Evolutionary conservation across 1,284 basidiomycete species (phyloP), one percentile per base, ranked within the genome.

Genomic region (Leccinum pachyderme): DNA sequence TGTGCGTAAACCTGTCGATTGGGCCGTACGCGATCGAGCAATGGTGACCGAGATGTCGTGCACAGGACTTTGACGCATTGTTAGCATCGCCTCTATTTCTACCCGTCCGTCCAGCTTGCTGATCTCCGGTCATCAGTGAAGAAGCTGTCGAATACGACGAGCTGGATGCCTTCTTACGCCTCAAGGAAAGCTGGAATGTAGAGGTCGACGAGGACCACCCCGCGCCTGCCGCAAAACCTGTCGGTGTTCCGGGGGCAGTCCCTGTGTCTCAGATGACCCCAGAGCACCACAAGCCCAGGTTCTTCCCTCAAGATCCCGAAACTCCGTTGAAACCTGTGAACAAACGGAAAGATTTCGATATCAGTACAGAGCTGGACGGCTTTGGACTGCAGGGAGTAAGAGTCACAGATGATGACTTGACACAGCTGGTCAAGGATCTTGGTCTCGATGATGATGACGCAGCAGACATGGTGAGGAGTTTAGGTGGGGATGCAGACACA

Each of bases 191-290:
- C 11, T 90, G 83, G 79, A 74, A 86, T 57, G 75, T 71, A n/a
- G 73, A 74, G 4, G 71, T 80, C 50, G 84, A 88, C 47, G 84
- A 82, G 65, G 79, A 78, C 62, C 75, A 69, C 39, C 78, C 77
- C 29, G 72, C 73, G 15, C 80, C 77, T 37, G 74, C 69, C 24
- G 76, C 67, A 1, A 77, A 82, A 60, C 83, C 87, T 12, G 79
- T 91, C 45, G 89, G 89, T 51, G 87, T 92, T 2, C 89, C 90
- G 1, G 89, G 89, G 2, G 89, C 86, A 0, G 76, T 81, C 35
- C 77, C 82, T 4, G 87, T 89, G 11, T 73, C 83, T 12, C 81
- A 91, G 64, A 91, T 91, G 85, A 87, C 84, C n/a, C 87, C 88
- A 27, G 82, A 86, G 48, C 85, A 83, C 59, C 75, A 86, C 56